Base-by-base conservation (phyloP, 768 basidiomycete species). In the Mycena venus region DNA sequence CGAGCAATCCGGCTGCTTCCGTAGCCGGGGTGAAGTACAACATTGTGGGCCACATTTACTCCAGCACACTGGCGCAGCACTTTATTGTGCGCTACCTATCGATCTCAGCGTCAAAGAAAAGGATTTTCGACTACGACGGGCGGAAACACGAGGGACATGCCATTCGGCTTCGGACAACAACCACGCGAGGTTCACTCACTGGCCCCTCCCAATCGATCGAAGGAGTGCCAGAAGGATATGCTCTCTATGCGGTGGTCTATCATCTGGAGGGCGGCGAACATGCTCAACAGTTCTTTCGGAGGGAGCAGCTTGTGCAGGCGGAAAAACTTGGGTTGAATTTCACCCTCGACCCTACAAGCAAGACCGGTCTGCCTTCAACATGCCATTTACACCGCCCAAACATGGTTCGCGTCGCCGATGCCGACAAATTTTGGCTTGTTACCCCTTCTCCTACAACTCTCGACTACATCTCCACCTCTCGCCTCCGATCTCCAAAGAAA, bases 71-170 rank as follows among this genome's bases (percentile, higher is more conserved):
- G 0, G 25, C 17, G 17, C 0, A 49, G 9, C 70, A 72, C 38
- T 65, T 72, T 44, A 72, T 51, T 2, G 34, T 32, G 9, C 56
- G 70, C 14, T 72, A 72, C 27, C 32, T 71, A 0, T 44, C 62
- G n/a, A 7, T 14, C 0, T 12, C 14, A 2, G 27, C 9, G 2
- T 17, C 12, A 29, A 27, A 34, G 17, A 60, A 58, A 19, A 55
- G 49, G n/a, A 14, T 71, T n/a, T 71, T 71, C 19, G 70, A 71
- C 17, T 71, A 71, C 62, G 53, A 65, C 10, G 70, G 42, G 31
- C 64, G 64, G 70, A 59, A 56, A 29, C 38, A 64, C 34, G 62
- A 64, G 10, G 70, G 70, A 2, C 70, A 71, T 21, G 61, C 70
- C 2, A 27, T 71, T 32, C 70, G 53, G 3, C 36, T 23, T 36